Percentiles rank a stretch among this genome's conserved stretches.
Evolutionary conservation across 331 rosid species (phyloP).

Genomic region (Acacia pycnantha): DNA sequence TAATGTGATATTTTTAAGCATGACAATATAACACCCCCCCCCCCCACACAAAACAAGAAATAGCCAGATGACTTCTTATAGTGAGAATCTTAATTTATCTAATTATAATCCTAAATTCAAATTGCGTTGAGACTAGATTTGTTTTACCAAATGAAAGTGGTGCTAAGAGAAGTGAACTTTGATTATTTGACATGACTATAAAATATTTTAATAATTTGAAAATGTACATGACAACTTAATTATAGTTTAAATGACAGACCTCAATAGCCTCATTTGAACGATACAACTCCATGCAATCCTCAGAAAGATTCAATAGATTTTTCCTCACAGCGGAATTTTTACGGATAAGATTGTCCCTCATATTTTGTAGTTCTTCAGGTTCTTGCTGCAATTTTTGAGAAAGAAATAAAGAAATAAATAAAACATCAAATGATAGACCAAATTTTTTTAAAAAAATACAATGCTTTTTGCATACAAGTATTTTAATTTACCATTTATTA

Average conservation of each 20-base stretch:
- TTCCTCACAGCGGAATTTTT: slow-evolving; percentile 31
- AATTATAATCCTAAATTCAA: neutral
- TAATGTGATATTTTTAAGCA: no score
- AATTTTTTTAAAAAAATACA: no score
- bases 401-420: neutral
- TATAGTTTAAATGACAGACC: slow-evolving; percentile 38
- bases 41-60: no score
- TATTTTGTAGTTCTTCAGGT: slow-evolving; percentile 33
- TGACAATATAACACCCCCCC: no score
- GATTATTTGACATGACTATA: neutral
- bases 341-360: slow-evolving; percentile 21
- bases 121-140: no score
- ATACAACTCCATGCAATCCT: slow-evolving; percentile 38
- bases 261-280: slow-evolving; percentile 35
- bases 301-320: slow-evolving; percentile 33
- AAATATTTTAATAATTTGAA: neutral
- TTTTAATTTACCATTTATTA: neutral
- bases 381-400: slow-evolving; percentile 43
- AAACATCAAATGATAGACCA: slow-evolving; percentile 5
- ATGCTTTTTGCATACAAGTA: neutral
- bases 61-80: no score
- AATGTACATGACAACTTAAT: neutral
- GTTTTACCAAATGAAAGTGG: no score
- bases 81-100: no score
- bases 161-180: neutral